Evolutionary conservation across 1,284 basidiomycete genomes (phyloP), one percentile per base, ranked within the genome.

Genomic region (Microbotryum silenes-acaulis): DNA sequence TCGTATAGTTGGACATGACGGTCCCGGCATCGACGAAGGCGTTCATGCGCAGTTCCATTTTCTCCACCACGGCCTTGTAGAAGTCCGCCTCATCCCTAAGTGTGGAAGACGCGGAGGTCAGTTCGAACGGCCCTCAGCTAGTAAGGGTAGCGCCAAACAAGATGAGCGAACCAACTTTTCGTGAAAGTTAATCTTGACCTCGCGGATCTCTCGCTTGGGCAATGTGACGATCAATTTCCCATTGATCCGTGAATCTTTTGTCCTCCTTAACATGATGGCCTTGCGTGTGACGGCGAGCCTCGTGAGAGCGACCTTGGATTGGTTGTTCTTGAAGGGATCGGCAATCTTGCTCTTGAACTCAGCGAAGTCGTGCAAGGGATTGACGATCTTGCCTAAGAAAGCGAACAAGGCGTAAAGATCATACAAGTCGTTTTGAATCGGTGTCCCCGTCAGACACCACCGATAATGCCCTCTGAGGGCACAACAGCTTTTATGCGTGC

Each of bases 391-490:
- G 5, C 86, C 84, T 20, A 97, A 78, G 77, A 97, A 98, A 64
- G 89, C 87, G 71, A 97, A 82, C 29, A 97, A 79, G 5, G 91
- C 88, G 74, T 83, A 97, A 4, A 98, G 79, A 72, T 98, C 94
- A 57, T 87, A 85, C 8, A 96, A 87, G 51, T 82, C 87, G 77
- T 97, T 97, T 79, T 92, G 84, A 75, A 74, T 47, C 27, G 77
- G 76, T 29, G 76, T 78, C 20, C 77, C 77, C 1, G 75, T 75
- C 51, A 78, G 68, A 59, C 73, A 74, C 75, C 75, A 77, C 52
- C 89, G 81, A 73, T 83, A 92, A 73, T 88, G 89, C 14, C 82
- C 82, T 45, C 85, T 77, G 12, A 98, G 79, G 1, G 81, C 86
- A 62, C 83, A 89, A 63, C 91, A 93, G 0, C 90, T 91, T 49